Evolutionary conservation across 1,284 basidiomycete species (phyloP), one percentile per base, ranked within the genome.

Genomic region (Tilletia walkeri): DNA sequence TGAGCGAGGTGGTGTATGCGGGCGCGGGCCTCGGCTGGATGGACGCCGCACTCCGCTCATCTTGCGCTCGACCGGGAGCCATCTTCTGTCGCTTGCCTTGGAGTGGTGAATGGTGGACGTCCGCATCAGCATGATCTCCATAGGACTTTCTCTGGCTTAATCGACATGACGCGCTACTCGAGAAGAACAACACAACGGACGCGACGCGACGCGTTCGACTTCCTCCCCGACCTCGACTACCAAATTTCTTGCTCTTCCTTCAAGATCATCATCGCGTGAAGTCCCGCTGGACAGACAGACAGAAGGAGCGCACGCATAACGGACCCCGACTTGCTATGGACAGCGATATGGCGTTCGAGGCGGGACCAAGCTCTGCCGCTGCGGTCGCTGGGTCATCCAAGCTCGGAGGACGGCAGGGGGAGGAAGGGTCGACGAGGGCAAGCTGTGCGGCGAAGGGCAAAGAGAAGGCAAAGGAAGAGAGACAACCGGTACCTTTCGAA

Each of bases 1-100:
- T 65, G n/a, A 79, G 72, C 36, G 75, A 69, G 3, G 69, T 71
- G 16, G 65, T 38, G 50, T 41, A 68, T 0, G 65, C 53, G 36
- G 72, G 70, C 45, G 66, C 49, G 48, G 66, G 66, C 34, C 34
- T 36, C 16, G 66, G 34, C 41, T 45, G 41, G 41, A 45, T 7
- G 41, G 41, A 9, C 6, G 41, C 41, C 41, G 41, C 41, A 14
- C 41, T 45, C 41, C 41, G 41, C 41, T 45, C 41, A 14, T 45
- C 41, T 20, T 36, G 34, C 66, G 56, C 50, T 36, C 18, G 38
- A 20, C n/a, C 18, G 5, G 39, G 66, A 24, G 66, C 41, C 48
- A 47, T 49, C 41, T 3, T 53, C 50, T 45, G 41, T 7, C 41
- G 24, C 24, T 30, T 45, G 41, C 14, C 14, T 3, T 45, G 1